Percentiles rank a stretch among this genome's conserved stretches.
Conservation (phyloP, 2,329 filamentous ascomycete genomes). For the Xenoacremonium recifei region DNA sequence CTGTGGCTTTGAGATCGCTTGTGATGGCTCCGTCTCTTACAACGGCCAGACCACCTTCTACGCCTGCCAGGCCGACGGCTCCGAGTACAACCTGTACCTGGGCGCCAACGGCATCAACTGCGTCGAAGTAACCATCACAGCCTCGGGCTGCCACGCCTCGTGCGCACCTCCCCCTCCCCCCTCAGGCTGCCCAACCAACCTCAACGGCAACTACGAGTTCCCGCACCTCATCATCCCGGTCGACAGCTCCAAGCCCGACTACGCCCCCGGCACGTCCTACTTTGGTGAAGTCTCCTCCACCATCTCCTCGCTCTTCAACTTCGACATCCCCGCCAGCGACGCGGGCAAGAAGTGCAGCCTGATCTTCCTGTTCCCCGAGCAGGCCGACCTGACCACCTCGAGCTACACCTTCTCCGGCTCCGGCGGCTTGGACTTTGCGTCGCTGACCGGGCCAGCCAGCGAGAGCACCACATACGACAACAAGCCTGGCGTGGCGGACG, state of each 20-base stretch:
- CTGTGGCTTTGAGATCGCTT: constrained; percentile 55
- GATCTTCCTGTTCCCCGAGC: constrained; percentile 61
- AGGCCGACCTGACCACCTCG: constrained; percentile 58
- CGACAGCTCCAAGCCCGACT: constrained; percentile 51
- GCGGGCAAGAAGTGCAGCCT: constrained; percentile 60
- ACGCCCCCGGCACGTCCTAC: constrained; percentile 50
- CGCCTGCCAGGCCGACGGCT: constrained; percentile 56
- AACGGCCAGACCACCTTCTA: constrained; percentile 54
- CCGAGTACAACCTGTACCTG: constrained; percentile 56
- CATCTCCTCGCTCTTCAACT: constrained; percentile 65
- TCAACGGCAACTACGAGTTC: constrained; percentile 49
- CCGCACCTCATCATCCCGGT: constrained; percentile 64
- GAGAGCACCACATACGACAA: constrained; percentile 53
- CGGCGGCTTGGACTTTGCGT: constrained; percentile 53
- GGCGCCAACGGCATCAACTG: constrained; percentile 43
- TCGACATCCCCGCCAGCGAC: constrained; percentile 57
- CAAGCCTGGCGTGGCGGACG: constrained; percentile 42
- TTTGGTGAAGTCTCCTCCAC: constrained; percentile 54
- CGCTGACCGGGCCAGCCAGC: constrained; percentile 45
- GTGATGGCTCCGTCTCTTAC: constrained; percentile 51
- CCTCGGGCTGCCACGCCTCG: constrained; percentile 34
- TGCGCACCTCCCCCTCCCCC: constrained; percentile 15
- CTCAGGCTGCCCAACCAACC: constrained; percentile 40
- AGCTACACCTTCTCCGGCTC: constrained; percentile 46
- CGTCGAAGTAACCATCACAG: constrained; percentile 44